Base-by-base conservation (phyloP, 2,329 filamentous ascomycete genomes). In the Fusarium sp. region DNA sequence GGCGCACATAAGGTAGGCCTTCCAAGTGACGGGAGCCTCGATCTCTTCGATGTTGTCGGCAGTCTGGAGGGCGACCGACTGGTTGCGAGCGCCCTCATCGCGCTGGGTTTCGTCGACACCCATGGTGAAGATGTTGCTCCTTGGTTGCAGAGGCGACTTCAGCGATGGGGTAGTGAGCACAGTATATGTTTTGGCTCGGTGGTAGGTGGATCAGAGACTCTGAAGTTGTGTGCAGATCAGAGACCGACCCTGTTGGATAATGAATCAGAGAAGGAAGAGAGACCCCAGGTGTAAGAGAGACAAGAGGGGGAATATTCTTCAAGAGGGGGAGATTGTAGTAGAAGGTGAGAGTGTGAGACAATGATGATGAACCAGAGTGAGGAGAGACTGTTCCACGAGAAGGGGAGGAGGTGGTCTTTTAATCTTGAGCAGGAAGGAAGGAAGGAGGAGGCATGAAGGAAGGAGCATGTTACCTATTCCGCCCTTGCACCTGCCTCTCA, bases 1-100 rank as follows among this genome's bases (percentile, higher is more conserved):
- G 73, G 90, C 91, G 82, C 91, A 93, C 80, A 93, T 88, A 60
- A 92, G 71, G 82, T 93, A 93, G 65, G 91, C 91, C 85, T 91
- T 91, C 83, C 89, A 84, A 74, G 91, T 93, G 77, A 93, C 88
- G 76, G 91, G 91, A 14, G 91, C 91, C 86, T 93, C 91, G 79
- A 93, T 88, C 72, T 87, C 86, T 75, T 86, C 84, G 72, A 91
- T 84, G 81, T 92, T 88, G 71, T 84, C 78, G 72, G 87, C 86
- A 65, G 82, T 80, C 58, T 82, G 81, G 70, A 87, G 83, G 73
- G 75, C 74, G 72, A 81, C 73, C 38, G 80, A 79, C 57, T 63
- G 56, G 52, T 76, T 75, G 69, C 75, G 79, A 54, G 71, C 76
- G 40, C 72, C 67, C 25, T 71, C 73, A 52, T 38, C 56, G 56